These are phyloP conservation scores for Thalassiosira mediterranea DNA, from an alignment of 352 stramenopile species.

Conservation along the genomic window DNA sequence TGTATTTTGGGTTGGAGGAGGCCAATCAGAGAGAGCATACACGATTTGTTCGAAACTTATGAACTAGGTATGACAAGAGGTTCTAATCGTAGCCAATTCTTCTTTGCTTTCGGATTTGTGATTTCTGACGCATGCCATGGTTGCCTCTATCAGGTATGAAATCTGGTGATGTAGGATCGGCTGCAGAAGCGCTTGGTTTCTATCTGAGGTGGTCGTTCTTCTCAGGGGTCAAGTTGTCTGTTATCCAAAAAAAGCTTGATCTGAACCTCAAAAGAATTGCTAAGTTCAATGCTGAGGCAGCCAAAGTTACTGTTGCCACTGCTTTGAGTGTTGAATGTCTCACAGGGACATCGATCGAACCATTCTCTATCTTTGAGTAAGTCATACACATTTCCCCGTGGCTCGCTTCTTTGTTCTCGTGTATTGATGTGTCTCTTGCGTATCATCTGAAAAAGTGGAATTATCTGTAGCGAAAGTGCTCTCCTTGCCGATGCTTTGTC, in stretches of 20 bases:
- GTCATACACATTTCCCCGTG: too few relatives aligned
- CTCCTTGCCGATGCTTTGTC: slow-evolving; percentile 15
- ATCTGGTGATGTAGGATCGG: too few relatives aligned
- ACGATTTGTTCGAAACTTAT: neutral
- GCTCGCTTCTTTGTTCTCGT: too few relatives aligned
- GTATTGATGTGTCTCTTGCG: too few relatives aligned
- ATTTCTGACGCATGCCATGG: too few relatives aligned
- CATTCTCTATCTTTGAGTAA: slow-evolving; percentile 17
- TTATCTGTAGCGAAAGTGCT: slow-evolving; percentile 3
- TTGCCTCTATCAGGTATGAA: too few relatives aligned
- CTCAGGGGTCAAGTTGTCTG: slow-evolving; percentile 8
- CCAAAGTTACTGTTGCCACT: neutral
- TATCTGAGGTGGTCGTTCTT: too few relatives aligned
- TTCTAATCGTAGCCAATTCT: too few relatives aligned
- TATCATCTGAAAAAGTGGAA: too few relatives aligned
- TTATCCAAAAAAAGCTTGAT: slow-evolving; percentile 1
- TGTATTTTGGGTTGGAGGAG: neutral
- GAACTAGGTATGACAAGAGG: slow-evolving; percentile 1
- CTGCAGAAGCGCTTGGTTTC: too few relatives aligned
- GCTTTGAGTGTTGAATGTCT: neutral
- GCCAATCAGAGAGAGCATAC: slow-evolving; percentile 1
- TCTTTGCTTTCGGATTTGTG: too few relatives aligned
- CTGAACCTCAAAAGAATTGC: neutral
- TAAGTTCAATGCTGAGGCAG: slow-evolving; percentile 1
- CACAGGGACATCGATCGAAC: neutral